Evolutionary conservation across 805 yeast genomes (phyloP).

Genomic region (Lipomyces anomalus): DNA sequence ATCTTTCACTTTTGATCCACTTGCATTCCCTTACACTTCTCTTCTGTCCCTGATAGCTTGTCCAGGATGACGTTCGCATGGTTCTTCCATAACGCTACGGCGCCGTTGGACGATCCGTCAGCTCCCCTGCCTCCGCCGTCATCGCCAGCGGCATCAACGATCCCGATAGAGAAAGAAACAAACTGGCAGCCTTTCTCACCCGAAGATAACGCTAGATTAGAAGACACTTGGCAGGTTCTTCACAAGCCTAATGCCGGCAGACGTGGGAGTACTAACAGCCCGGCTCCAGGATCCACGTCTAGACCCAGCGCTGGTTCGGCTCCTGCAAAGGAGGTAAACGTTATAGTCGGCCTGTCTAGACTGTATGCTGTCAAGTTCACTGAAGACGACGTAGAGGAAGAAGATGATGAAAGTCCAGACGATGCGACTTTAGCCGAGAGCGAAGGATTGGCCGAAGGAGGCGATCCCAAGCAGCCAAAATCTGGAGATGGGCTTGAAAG

Average conservation of each 20-base stretch:
- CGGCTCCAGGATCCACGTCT: background rate
- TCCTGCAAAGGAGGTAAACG: constrained; percentile 6
- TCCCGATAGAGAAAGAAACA: constrained; percentile 20
- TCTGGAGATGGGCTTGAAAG: background rate
- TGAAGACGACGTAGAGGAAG: constrained; percentile 8
- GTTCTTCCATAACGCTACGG: constrained; percentile 27
- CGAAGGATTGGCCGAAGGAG: no score
- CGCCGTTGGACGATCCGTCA: constrained; percentile 28
- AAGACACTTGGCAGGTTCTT: constrained; percentile 21
- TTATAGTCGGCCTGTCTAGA: constrained; percentile 23
- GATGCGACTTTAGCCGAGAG: no score
- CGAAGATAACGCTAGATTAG: constrained; percentile 31
- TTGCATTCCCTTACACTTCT: background rate
- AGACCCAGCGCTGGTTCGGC: background rate
- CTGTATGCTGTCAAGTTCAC: constrained; percentile 23
- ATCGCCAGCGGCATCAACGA: constrained; percentile 20
- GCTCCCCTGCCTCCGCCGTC: constrained; percentile 25
- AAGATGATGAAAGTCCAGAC: background rate
- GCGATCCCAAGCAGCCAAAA: background rate
- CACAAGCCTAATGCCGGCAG: constrained; percentile 3
- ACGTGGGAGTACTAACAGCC: background rate
- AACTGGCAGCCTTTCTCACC: constrained; percentile 39
- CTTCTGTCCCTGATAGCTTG: no score
- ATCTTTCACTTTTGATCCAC: background rate
- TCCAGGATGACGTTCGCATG: constrained; percentile 10